Percentiles rank a stretch among this genome's conserved stretches.
These are phyloP conservation scores for Lactarius pseudohatsudake DNA, from an alignment of 768 basidiomycete species.

Conservation along the genomic window DNA sequence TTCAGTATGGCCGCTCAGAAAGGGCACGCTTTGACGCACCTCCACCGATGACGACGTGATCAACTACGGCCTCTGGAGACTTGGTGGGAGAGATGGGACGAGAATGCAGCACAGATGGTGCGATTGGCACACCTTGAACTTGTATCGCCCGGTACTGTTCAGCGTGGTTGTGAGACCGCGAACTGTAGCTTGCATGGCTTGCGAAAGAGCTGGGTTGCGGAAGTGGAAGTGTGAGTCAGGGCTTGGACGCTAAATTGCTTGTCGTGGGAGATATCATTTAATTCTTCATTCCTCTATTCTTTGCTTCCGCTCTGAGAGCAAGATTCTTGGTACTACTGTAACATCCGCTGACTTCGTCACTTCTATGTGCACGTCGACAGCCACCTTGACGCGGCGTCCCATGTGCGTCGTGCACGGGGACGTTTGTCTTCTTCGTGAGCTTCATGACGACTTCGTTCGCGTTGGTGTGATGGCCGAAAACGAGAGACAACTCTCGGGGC, in stretches of 20 bases:
- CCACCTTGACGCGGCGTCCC: no score
- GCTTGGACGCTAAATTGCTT: neutral
- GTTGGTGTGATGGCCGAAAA: neutral
- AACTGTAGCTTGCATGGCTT: constrained; percentile 6
- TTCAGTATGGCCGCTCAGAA: neutral
- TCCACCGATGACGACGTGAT: constrained; percentile 87
- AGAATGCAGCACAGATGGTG: neutral
- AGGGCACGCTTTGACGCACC: constrained; percentile 44
- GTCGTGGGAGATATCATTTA: no score
- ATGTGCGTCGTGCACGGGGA: no score
- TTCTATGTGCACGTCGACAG: no score
- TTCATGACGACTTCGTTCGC: no score
- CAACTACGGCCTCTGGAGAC: constrained; percentile 70
- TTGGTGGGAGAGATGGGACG: constrained; percentile 32
- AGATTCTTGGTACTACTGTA: no score
- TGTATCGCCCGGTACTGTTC: constrained; percentile 58
- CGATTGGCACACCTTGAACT: constrained; percentile 52
- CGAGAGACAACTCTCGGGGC: neutral
- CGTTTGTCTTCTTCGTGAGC: no score
- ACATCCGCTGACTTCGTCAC: no score
- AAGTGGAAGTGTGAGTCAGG: neutral
- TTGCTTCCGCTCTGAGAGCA: no score
- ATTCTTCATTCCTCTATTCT: no score
- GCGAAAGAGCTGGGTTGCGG: neutral
- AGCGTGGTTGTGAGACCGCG: constrained; percentile 51